Percentiles rank a stretch among this genome's conserved stretches.
Evolutionary conservation across 2,329 filamentous ascomycete genomes (phyloP).

Genomic region (Hypocreales sp.): DNA sequence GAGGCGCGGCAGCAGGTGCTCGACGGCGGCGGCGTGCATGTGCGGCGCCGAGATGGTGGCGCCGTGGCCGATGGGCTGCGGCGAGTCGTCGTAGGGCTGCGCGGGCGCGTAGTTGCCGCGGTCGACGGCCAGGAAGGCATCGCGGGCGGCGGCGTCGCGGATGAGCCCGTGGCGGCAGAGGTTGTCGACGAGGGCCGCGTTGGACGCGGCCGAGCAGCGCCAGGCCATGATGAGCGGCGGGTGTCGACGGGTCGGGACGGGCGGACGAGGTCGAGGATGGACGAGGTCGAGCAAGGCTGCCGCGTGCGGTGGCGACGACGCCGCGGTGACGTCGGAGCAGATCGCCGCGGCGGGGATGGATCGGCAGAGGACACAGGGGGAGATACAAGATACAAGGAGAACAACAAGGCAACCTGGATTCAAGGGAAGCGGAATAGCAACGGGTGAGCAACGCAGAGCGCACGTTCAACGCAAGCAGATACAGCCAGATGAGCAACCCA

Average conservation of each 20-base stretch:
- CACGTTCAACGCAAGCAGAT: too few relatives aligned
- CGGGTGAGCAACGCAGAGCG: too few relatives aligned
- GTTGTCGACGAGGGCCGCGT: slow-evolving; percentile 64
- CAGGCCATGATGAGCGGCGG: slow-evolving; percentile 57
- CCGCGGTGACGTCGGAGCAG: too few relatives aligned
- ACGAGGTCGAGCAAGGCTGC: too few relatives aligned
- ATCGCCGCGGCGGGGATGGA: too few relatives aligned
- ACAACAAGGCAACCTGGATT: too few relatives aligned
- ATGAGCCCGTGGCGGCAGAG: slow-evolving; percentile 60
- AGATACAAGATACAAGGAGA: too few relatives aligned
- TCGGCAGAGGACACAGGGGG: too few relatives aligned
- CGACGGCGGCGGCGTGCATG: slow-evolving; percentile 41
- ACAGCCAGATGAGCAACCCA: too few relatives aligned
- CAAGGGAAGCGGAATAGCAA: too few relatives aligned
- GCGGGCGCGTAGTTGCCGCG: slow-evolving; percentile 66
- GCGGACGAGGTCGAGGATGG: too few relatives aligned
- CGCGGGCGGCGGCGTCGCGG: slow-evolving; percentile 51
- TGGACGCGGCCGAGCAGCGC: slow-evolving; percentile 64
- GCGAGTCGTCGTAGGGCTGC: slow-evolving; percentile 49
- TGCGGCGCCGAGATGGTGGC: slow-evolving; percentile 46
- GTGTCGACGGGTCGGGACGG: not conserved
- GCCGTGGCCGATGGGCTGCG: slow-evolving; percentile 36
- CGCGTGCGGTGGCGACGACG: too few relatives aligned
- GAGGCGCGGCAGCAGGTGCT: slow-evolving; percentile 31
- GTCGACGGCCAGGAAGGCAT: slow-evolving; percentile 82